Conservation (phyloP, 306 rosid genomes). For the Vigna angularis region DNA sequence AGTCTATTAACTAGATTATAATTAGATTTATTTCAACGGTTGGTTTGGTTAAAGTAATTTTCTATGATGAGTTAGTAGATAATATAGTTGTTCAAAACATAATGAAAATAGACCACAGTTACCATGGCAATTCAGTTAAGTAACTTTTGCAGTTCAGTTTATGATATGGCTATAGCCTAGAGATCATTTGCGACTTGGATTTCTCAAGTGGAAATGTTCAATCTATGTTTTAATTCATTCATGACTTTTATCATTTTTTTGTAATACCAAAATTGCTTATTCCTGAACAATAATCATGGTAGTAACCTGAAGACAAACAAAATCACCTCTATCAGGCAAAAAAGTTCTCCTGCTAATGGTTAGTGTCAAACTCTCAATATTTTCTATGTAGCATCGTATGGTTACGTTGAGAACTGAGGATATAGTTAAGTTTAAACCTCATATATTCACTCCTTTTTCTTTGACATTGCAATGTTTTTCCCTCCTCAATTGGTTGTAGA, state of each 20-base stretch:
- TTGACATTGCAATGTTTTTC: slow-evolving; percentile 9
- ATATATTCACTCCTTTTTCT: slow-evolving; percentile 16
- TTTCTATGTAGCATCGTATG: slow-evolving; percentile 24
- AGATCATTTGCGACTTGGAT: slow-evolving; percentile 2
- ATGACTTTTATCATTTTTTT: neutral
- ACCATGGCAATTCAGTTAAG: slow-evolving; percentile 8
- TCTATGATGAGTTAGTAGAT: neutral
- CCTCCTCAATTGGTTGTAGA: slow-evolving; percentile 26
- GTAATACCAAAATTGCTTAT: slow-evolving; percentile 16
- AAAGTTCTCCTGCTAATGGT: neutral
- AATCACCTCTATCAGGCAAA: neutral
- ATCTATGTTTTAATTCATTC: neutral
- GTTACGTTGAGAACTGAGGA: neutral
- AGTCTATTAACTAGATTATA: neutral
- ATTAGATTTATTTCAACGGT: slow-evolving; percentile 3
- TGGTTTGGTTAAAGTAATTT: slow-evolving; percentile 29
- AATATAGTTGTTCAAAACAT: neutral
- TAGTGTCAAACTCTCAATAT: slow-evolving; percentile 14
- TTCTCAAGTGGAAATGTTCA: slow-evolving; percentile 11
- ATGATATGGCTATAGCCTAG: slow-evolving; percentile 3
- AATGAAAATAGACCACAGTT: neutral
- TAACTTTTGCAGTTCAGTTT: slow-evolving; percentile 9
- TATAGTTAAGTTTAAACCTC: slow-evolving; percentile 33
- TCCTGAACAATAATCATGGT: slow-evolving; percentile 2
- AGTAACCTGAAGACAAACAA: neutral